These are phyloP conservation scores for Canavalia ensiformis DNA, from an alignment of 306 rosid genomes.

Conservation along the genomic window DNA sequence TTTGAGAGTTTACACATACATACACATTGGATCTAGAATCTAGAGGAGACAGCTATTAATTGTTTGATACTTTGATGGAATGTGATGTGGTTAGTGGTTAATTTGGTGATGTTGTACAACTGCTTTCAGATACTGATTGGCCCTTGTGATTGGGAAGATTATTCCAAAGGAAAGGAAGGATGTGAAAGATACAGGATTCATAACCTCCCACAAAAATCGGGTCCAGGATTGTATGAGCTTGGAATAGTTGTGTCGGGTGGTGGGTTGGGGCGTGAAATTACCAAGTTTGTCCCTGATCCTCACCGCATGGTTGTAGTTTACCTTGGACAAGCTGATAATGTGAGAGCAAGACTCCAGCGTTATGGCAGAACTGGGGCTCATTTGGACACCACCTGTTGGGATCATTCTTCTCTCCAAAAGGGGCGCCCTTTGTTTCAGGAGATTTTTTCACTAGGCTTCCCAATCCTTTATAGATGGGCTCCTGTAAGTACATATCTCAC, in stretches of 20 bases:
- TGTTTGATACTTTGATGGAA: too few relatives aligned
- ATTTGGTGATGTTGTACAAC: slow-evolving; percentile 8
- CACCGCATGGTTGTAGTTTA: slow-evolving; percentile 64
- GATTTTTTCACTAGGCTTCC: slow-evolving; percentile 64
- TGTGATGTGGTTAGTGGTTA: neutral
- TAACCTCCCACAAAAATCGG: slow-evolving; percentile 63
- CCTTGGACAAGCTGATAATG: slow-evolving; percentile 82
- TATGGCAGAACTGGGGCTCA: slow-evolving; percentile 87
- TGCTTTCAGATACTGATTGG: slow-evolving; percentile 78
- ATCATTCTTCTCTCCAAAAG: slow-evolving; percentile 46
- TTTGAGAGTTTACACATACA: neutral
- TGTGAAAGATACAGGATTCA: slow-evolving; percentile 74
- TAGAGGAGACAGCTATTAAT: neutral
- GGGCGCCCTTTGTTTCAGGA: slow-evolving; percentile 69
- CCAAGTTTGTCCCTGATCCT: slow-evolving; percentile 57
- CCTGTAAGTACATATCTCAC: slow-evolving; percentile 64
- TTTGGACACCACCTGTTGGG: slow-evolving; percentile 53
- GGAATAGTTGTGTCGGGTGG: slow-evolving; percentile 59
- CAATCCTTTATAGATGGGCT: slow-evolving; percentile 88
- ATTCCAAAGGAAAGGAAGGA: slow-evolving; percentile 74
- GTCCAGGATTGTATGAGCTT: slow-evolving; percentile 86
- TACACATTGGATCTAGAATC: slow-evolving; percentile 6
- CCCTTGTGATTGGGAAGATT: slow-evolving; percentile 82
- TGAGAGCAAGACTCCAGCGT: slow-evolving; percentile 71
- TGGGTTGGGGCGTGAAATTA: slow-evolving; percentile 62